Evolutionary conservation across 805 yeast species (phyloP), one percentile per base, ranked within the genome.

Genomic region (Wickerhamomyces chaumierensis): DNA sequence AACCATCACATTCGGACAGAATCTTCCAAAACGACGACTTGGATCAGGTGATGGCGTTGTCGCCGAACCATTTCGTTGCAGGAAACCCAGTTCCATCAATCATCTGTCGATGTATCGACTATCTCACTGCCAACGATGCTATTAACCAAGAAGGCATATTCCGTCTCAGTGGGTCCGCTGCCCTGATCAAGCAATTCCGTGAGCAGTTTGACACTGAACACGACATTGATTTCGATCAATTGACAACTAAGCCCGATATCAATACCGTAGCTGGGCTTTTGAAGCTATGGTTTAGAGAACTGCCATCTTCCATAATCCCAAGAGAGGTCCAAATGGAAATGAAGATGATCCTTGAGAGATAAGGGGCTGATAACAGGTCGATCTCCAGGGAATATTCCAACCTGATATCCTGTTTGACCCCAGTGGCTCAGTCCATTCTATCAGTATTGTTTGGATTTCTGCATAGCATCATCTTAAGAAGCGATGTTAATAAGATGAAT

Each of bases 121-220:
- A 70, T 47, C 64, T 90, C 36, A 68, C 69, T 36, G 68, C 65
- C 31, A 71, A 78, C 19, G 75, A 79, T 18, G 95, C 94, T 0
- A 65, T 79, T n/a, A 72, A 72, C 44, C 92, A 85, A 56, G 95
- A 87, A 52, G 98, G 98, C 11, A 73, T 90, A 3, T 92, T 92
- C 63, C 68, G 98, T 44, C 63, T 87, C 41, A 84, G 88, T 58
- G 97, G 97, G 4, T 84, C 94, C 29, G 81, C 87, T 40, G 71
- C 86, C 2, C 69, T 80, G 38, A 85, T 84, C 31, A 74, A 78
- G 45, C 72, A 66, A 32, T 66, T 84, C 42, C 83, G 79, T 49
- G 83, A 74, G 35, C 66, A 62, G 35, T 90, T 82, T 62, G 84
- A 87, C 53, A 65, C 56, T 12, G 66, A 70, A 5, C 70, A 71